Evolutionary conservation across 352 stramenopile species (phyloP), one percentile per base, ranked within the genome.

Genomic region (Globisporangium polare): DNA sequence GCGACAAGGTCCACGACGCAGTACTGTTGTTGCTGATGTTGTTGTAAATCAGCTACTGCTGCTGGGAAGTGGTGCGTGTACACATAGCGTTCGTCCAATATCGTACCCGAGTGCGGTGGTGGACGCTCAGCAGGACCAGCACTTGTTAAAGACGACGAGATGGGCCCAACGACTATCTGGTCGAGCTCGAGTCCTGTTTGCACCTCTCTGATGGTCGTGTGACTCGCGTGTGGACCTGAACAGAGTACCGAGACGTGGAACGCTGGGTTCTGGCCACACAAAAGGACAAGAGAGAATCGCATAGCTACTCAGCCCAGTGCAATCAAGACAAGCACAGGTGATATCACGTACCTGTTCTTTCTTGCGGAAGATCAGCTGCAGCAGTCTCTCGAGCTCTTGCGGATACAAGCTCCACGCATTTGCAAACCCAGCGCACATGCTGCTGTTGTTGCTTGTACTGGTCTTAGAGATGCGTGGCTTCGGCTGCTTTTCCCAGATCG

Each of bases 161-260:
- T 61, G n/a, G 75, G 63, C 0, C 78, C 78, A 24, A 88, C 22
- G 2, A 70, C 67, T 49, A 90, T 57, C 39, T 90, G 80, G 12
- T 88, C 67, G 46, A 90, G 68, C 29, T 57, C 71, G 3, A 65
- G 50, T 0, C 65, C 50, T 0, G 62, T 74, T 17, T 10, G 42
- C 15, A 62, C 62, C 39, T 86, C 58, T 27, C 35, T 59, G 26
- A 92, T 79, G 4, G 67, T 72, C 37, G 72, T 74, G 45, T 63
- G 60, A 15, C 67, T 67, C 3, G 73, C 62, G 39, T 65, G 67
- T 1, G 56, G 18, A 4, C 80, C 83, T 10, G 59, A 66, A 27
- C 77, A 89, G 39, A 88, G 5, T 20, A 85, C 65, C 8, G 80
- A 60, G 6, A 86, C 63, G 26, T 78, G 65, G 29, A 81, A 73